A percentile compares a stretch with the other conserved stretches of the same genome.
phyloP scores from a whole-genome alignment of 1,284 basidiomycete genomes.

The Ganoderma multipileum region DNA sequence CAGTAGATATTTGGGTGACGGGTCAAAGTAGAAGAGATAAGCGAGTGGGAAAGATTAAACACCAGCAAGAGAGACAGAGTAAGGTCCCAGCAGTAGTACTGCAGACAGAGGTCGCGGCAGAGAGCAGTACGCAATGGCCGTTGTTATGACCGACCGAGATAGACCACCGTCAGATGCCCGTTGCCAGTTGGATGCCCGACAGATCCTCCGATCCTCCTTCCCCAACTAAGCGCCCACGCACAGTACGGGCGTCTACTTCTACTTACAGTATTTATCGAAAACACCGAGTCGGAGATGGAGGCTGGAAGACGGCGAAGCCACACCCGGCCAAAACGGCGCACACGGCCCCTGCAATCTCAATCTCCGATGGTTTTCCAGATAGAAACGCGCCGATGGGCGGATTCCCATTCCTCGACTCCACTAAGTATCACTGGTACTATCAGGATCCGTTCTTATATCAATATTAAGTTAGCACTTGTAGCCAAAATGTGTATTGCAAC shows the following conservation, averaged over 20 bases:
- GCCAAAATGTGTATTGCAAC: neutral
- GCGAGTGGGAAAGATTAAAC: too few relatives aligned
- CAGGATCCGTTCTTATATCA: neutral
- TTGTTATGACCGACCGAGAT: too few relatives aligned
- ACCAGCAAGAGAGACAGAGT: neutral
- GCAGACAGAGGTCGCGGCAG: too few relatives aligned
- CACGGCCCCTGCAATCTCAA: conserved; percentile 1
- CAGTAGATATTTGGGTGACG: too few relatives aligned
- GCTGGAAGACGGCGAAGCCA: conserved; percentile 2
- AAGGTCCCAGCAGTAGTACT: too few relatives aligned
- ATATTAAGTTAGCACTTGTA: neutral
- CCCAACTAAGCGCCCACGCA: neutral
- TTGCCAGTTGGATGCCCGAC: too few relatives aligned
- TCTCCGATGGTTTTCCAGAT: neutral
- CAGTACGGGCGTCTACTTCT: neutral
- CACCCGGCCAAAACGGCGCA: neutral
- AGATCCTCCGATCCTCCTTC: neutral
- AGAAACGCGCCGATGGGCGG: neutral
- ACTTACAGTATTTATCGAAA: too few relatives aligned
- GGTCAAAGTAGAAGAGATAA: too few relatives aligned
- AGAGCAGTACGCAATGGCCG: neutral
- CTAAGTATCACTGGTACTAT: neutral
- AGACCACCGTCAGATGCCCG: too few relatives aligned
- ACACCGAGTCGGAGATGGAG: too few relatives aligned
- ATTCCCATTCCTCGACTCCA: neutral